phyloP scores from a whole-genome alignment of 768 basidiomycete genomes.

The Rubroboletus satanas region DNA sequence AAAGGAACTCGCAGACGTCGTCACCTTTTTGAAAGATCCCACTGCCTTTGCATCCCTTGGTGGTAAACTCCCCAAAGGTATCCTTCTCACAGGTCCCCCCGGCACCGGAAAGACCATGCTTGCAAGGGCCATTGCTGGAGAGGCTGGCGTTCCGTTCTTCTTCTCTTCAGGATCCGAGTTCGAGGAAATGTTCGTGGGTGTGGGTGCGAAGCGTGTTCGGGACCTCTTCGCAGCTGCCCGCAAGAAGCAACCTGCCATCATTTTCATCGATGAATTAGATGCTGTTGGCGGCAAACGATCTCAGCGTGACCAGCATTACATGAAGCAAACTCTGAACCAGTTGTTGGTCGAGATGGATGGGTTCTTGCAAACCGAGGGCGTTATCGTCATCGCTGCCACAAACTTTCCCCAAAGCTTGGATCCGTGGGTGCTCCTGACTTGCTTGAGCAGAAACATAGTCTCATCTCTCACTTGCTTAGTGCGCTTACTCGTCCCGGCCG shows the following conservation, averaged over 20 bases:
- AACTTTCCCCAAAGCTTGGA: constrained; percentile 96
- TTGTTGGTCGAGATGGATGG: constrained; percentile 97
- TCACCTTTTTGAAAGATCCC: constrained; percentile 93
- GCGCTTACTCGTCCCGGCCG: constrained; percentile 95
- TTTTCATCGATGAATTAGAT: constrained; percentile 97
- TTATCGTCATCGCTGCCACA: constrained; percentile 96
- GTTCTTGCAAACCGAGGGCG: constrained; percentile 87
- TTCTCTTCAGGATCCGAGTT: constrained; percentile 97
- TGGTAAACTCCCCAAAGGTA: constrained; percentile 91
- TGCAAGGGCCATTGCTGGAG: constrained; percentile 95
- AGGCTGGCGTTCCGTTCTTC: constrained; percentile 97
- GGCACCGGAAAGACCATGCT: constrained; percentile 85
- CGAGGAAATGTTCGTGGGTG: constrained; percentile 97
- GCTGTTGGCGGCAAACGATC: constrained; percentile 90
- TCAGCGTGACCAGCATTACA: constrained; percentile 78
- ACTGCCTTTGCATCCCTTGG: constrained; percentile 85
- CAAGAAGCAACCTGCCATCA: constrained; percentile 93
- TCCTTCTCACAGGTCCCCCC: constrained; percentile 85
- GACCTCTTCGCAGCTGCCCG: constrained; percentile 93
- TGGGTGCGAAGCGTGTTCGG: constrained; percentile 91
- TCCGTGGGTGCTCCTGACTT: constrained; percentile 48
- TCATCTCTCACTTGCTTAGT: constrained; percentile 38
- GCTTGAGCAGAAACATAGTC: background rate
- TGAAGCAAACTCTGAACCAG: constrained; percentile 95
- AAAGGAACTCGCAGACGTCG: constrained; percentile 90